Conservation (phyloP, 768 basidiomycete species). For the Chiua virens region DNA sequence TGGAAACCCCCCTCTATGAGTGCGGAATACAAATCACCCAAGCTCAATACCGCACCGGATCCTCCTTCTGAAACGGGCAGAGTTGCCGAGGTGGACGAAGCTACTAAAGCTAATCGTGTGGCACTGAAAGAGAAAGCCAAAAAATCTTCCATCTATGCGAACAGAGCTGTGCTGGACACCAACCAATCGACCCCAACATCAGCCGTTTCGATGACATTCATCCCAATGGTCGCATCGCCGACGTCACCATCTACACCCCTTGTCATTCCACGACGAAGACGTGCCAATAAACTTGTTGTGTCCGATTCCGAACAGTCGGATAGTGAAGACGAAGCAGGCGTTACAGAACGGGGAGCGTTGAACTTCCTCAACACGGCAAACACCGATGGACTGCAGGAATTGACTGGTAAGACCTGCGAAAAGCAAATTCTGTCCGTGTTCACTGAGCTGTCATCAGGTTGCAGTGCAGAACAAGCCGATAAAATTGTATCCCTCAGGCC, state of each 20-base stretch:
- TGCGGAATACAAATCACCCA: slow-evolving; percentile 17
- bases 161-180: slow-evolving; percentile 52
- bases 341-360: slow-evolving; percentile 53
- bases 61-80: slow-evolving; percentile 47
- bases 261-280: slow-evolving; percentile 46
- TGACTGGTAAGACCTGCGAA: slow-evolving; percentile 56
- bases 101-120: slow-evolving; percentile 62
- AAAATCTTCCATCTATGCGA: slow-evolving; percentile 81
- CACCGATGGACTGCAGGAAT: slow-evolving; percentile 65
- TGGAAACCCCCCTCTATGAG: slow-evolving; percentile 46
- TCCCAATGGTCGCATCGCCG: slow-evolving; percentile 36
- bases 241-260: slow-evolving; percentile 45
- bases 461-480: slow-evolving; percentile 76
- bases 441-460: slow-evolving; percentile 47
- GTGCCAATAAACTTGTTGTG: slow-evolving; percentile 58
- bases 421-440: neutral
- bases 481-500: slow-evolving; percentile 79
- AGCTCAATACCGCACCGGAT: slow-evolving; percentile 14
- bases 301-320: slow-evolving; percentile 60
- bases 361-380: slow-evolving; percentile 68
- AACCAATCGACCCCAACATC: slow-evolving; percentile 42
- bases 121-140: slow-evolving; percentile 75
- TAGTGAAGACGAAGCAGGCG: slow-evolving; percentile 41
- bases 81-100: slow-evolving; percentile 72
- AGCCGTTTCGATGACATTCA: slow-evolving; percentile 24